Evolutionary conservation across 148 eudicot species (phyloP), one percentile per base, ranked within the genome.

Genomic region (Mesembryanthemum crystallinum): DNA sequence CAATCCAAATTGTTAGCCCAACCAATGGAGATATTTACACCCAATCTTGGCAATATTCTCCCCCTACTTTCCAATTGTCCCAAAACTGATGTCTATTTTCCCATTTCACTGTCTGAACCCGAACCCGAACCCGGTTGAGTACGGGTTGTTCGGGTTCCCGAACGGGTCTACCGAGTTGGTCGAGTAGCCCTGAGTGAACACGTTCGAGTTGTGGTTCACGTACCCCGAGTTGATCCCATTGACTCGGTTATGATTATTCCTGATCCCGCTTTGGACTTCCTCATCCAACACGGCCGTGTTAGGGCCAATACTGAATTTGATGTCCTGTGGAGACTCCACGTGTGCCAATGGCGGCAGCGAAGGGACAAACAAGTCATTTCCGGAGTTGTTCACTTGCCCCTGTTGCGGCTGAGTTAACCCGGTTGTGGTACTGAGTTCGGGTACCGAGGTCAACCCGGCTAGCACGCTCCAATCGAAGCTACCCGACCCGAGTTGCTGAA

Each of bases 201-300:
- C 69, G 51, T 64, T 78, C 28, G 76, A 37, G 72, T 64, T 78
- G 21, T 73, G 72, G 54, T 71, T 70, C 17, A 69, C 77, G 45
- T 42, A 74, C 3, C 81, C 80, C 55, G 82, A 7, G 62, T 73
- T 80, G 2, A 11, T 25, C 51, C 49, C 49, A 14, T 65, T 78
- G 14, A 82, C 52, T 29, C 85, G 2, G 7, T 13, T 78, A 32
- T 86, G 82, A 58, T 55, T 78, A 58, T 55, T 80, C 59, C 83
- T 74, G 25, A 76, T 55, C 10, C 86, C 92, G 43, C 92, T 91
- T 72, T 91, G 84, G 47, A 88, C 89, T 77, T 88, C 95, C 28
- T 88, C 90, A 0, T 86, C 90, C 12, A 7, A 47, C 9, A 80
- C 68, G 64, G 61, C 21, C 8, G 58, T 6, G 52, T 47, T 9